Conservation (phyloP, 2,329 filamentous ascomycete species). For the Fusarium piperis region DNA sequence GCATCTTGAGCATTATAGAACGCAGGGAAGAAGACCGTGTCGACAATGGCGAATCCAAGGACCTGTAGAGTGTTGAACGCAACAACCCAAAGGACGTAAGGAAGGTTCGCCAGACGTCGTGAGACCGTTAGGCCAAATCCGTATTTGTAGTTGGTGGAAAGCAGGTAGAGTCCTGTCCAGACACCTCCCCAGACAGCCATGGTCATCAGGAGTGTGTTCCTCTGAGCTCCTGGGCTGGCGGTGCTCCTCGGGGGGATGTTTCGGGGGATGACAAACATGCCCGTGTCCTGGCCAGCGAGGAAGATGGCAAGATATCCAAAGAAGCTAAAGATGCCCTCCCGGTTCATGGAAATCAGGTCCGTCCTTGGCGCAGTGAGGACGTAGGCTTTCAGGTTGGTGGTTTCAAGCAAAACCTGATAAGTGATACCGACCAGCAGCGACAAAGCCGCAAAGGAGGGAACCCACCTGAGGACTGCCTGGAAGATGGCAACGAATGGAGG, state of each 20-base stretch:
- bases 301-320: conserved; percentile 95
- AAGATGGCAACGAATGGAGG: conserved; percentile 89
- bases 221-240: conserved; percentile 57
- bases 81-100: conserved; percentile 93
- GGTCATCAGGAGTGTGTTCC: conserved; percentile 68
- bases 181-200: conserved; percentile 71
- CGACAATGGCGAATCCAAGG: conserved; percentile 78
- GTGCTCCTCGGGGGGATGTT: conserved; percentile 55
- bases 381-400: conserved; percentile 80
- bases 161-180: conserved; percentile 76
- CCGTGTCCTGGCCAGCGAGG: conserved; percentile 85
- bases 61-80: conserved; percentile 91
- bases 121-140: conserved; percentile 83
- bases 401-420: conserved; percentile 82
- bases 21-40: conserved; percentile 80
- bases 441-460: conserved; percentile 82
- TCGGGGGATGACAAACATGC: conserved; percentile 80
- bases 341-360: conserved; percentile 86
- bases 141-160: conserved; percentile 73
- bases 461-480: conserved; percentile 73
- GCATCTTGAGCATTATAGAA: conserved; percentile 68
- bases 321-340: conserved; percentile 96
- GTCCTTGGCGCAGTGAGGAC: conserved; percentile 84
- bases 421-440: conserved; percentile 72
- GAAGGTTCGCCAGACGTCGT: conserved; percentile 88